Base-by-base conservation (phyloP, 192 early-diverging fungal species). In the Dispira simplex region DNA sequence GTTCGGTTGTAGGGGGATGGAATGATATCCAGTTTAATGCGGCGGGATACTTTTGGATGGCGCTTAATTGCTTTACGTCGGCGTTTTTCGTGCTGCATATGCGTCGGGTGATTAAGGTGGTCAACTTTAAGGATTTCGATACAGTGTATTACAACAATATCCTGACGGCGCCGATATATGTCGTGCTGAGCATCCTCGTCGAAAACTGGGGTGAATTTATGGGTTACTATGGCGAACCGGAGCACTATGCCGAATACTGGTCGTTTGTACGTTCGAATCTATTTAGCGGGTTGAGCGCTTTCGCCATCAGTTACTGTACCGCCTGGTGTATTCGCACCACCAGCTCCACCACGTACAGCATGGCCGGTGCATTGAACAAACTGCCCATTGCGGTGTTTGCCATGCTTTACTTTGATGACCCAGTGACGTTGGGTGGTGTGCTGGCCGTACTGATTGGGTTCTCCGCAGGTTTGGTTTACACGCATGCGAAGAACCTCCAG, bases 301-400 rank as follows among this genome's bases (percentile, higher is more conserved):
- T 98, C 79, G 85, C 80, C 45, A 98, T 98, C 68, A 89, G 86
- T 1, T 98, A 90, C 83, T 69, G 84, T 87, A 64, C 74, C 66
- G 68, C 74, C 3, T 80, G 79, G 79, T 78, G 77, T 64, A 70
- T 80, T 57, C 73, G 79, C 68, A 75, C 72, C 11, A 78, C 86
- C 13, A 83, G 79, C 5, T 86, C 85, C 18, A 91, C 90, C 26
- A 91, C 90, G 0, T 91, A 89, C 70, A 85, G 83, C n/a, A 99
- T 99, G 96, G 93, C 93, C 28, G 96, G 96, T 12, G 93, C 96
- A 12, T 85, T 99, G 51, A 99, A 99, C 75, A 99, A 99, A 69
- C 76, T 99, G 43, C 96, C 96, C 16, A 91, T 99, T 64, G 90
- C 93, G 5, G 76, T 95, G 32, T 88, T 88, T 64, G 93, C 95